Percentiles rank a stretch among this genome's conserved stretches.
Evolutionary conservation across 345 rosid genomes (phyloP).

Genomic region (Excoecaria agallocha): DNA sequence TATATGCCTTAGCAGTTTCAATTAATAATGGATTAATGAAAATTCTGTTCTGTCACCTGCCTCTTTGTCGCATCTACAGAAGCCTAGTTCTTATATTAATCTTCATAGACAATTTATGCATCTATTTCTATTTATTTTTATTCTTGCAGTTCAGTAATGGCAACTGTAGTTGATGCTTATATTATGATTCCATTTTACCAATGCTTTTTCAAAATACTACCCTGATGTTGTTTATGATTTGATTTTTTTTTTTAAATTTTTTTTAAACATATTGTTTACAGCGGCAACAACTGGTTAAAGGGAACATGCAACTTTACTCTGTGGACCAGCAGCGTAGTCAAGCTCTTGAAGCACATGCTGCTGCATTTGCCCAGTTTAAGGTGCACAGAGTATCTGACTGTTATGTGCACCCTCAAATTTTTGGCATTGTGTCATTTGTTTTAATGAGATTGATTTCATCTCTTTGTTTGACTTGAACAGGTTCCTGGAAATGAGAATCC

Average conservation of each 20-base stretch:
- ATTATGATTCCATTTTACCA: not conserved
- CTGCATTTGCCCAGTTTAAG: constrained; percentile 88
- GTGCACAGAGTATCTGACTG: constrained; percentile 26
- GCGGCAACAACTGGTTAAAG: constrained; percentile 90
- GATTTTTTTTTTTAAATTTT: not conserved
- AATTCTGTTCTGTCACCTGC: not conserved
- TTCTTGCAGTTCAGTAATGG: not conserved
- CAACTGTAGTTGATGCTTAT: not conserved
- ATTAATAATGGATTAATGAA: not conserved
- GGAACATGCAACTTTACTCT: constrained; percentile 93
- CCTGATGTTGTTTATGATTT: not conserved
- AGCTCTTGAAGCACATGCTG: constrained; percentile 99
- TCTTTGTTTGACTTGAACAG: constrained; percentile 25
- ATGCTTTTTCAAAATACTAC: not conserved
- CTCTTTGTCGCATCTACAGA: not conserved
- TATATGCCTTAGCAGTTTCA: not conserved
- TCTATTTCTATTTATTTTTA: not conserved
- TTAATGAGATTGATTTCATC: not conserved
- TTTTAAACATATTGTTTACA: constrained; percentile 13
- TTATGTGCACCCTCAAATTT: not conserved
- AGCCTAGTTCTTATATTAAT: not conserved
- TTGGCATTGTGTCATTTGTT: not conserved
- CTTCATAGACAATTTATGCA: not conserved
- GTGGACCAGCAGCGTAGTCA: constrained; percentile 98
- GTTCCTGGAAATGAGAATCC: constrained; percentile 98